Percentiles rank a stretch among this genome's conserved stretches.
Conservation (phyloP, 1,139 yeast genomes). For the Komagataea norvegica region DNA sequence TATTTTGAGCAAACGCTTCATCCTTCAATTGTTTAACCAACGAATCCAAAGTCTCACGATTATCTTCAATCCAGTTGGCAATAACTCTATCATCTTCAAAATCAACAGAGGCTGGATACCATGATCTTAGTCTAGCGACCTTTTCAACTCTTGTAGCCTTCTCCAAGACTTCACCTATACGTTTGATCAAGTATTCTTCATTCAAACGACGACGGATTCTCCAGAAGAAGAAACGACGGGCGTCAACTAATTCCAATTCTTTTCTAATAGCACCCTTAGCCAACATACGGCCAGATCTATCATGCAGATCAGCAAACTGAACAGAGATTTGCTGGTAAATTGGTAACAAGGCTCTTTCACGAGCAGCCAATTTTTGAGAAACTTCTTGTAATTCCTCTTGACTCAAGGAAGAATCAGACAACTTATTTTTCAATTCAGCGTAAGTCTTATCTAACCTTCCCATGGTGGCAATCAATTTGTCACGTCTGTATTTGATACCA, state of each 20-base stretch:
- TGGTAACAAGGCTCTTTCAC: conserved; percentile 80
- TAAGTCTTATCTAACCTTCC: conserved; percentile 78
- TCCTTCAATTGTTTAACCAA: conserved; percentile 60
- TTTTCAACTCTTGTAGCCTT: conserved; percentile 69
- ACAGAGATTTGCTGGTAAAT: conserved; percentile 88
- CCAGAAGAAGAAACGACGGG: conserved; percentile 99
- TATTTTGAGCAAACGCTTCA: conserved; percentile 57
- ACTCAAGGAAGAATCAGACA: conserved; percentile 47
- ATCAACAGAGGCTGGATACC: conserved; percentile 74
- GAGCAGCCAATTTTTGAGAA: conserved; percentile 61
- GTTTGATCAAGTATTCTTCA: conserved; percentile 81
- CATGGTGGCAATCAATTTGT: conserved; percentile 85
- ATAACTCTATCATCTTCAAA: conserved; percentile 72
- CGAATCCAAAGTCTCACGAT: conserved; percentile 58
- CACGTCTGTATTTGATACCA: conserved; percentile 94
- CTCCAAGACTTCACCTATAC: conserved; percentile 63
- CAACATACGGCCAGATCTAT: conserved; percentile 94
- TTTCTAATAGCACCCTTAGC: conserved; percentile 88
- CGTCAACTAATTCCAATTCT: conserved; percentile 78
- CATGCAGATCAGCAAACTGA: conserved; percentile 97
- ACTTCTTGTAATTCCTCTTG: conserved; percentile 64
- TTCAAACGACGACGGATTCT: conserved; percentile 93
- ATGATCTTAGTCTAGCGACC: conserved; percentile 80
- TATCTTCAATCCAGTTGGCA: conserved; percentile 81
- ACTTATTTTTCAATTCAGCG: conserved; percentile 57